Evolutionary conservation across 352 stramenopile genomes (phyloP).

Genomic region (Globisporangium recalcitrans): DNA sequence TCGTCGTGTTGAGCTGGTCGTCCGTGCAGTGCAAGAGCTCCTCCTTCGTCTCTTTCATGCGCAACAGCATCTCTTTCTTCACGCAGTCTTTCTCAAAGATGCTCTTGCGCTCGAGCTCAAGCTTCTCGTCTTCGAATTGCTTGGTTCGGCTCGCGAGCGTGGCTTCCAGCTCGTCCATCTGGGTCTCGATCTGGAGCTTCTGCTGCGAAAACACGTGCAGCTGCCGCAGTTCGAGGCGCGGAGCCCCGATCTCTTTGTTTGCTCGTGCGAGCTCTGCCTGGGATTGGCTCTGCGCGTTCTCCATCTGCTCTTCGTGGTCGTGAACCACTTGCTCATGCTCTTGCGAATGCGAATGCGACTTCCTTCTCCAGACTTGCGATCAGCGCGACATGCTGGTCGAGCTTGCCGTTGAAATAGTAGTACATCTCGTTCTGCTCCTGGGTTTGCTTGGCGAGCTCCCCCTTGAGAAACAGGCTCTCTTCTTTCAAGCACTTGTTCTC

Average conservation of each 20-base stretch:
- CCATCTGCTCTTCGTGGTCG: constrained; percentile 17
- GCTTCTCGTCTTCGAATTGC: constrained; percentile 28
- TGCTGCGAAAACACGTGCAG: constrained; percentile 49
- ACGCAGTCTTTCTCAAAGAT: constrained; percentile 58
- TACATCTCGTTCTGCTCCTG: constrained; percentile 82
- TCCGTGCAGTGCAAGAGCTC: constrained; percentile 52
- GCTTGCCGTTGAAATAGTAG: constrained; percentile 82
- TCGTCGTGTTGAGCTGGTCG: constrained; percentile 61
- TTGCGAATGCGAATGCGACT: constrained; percentile 17
- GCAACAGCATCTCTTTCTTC: constrained; percentile 64
- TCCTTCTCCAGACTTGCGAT: constrained; percentile 58
- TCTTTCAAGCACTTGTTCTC: constrained; percentile 35
- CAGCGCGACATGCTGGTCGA: constrained; percentile 70
- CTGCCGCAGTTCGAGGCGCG: constrained; percentile 37
- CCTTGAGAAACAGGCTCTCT: constrained; percentile 44
- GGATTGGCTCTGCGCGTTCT: constrained; percentile 11
- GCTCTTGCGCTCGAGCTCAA: constrained; percentile 52
- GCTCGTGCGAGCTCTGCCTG: constrained; percentile 18
- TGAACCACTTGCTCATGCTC: constrained; percentile 18
- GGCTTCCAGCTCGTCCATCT: constrained; percentile 31
- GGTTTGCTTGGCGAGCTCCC: constrained; percentile 31
- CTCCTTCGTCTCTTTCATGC: constrained; percentile 47
- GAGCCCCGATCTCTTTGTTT: constrained; percentile 16
- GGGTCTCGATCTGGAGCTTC: constrained; percentile 43
- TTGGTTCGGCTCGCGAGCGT: constrained; percentile 21